Conservation (phyloP, 257 asterid species). For the Mentha longifolia region DNA sequence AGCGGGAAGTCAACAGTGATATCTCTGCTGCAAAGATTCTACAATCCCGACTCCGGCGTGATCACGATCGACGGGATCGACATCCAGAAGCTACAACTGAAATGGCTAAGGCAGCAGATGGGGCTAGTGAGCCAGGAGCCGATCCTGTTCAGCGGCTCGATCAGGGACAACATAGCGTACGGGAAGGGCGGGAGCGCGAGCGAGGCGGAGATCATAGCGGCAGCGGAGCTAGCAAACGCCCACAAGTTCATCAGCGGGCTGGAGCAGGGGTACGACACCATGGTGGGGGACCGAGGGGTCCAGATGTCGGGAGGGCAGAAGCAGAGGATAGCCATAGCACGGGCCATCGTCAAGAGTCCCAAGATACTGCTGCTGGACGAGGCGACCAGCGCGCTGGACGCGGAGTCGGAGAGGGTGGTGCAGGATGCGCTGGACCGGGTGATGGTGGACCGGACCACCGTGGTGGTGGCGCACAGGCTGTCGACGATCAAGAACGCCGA, state of each 20-base stretch:
- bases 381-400: constrained; percentile 78
- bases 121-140: constrained; percentile 88
- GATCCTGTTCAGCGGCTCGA: constrained; percentile 58
- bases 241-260: constrained; percentile 71
- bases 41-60: constrained; percentile 60
- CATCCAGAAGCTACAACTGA: constrained; percentile 54
- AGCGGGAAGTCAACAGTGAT: constrained; percentile 83
- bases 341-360: constrained; percentile 68
- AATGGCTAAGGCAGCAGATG: constrained; percentile 78
- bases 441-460: constrained; percentile 61
- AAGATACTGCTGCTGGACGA: constrained; percentile 65
- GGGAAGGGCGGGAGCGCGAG: constrained; percentile 63
- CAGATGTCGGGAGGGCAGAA: constrained; percentile 79
- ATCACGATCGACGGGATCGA: constrained; percentile 63
- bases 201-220: constrained; percentile 65
- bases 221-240: constrained; percentile 73
- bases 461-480: constrained; percentile 70
- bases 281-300: constrained; percentile 76
- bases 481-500: constrained; percentile 71
- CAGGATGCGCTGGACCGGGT: constrained; percentile 72
- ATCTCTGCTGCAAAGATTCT: constrained; percentile 59
- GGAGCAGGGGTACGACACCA: constrained; percentile 69
- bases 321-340: constrained; percentile 72
- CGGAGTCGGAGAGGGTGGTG: constrained; percentile 74
- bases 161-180: constrained; percentile 69